These are phyloP conservation scores for Melastoma candidum DNA, from an alignment of 441 rosid species.

Conservation along the genomic window DNA sequence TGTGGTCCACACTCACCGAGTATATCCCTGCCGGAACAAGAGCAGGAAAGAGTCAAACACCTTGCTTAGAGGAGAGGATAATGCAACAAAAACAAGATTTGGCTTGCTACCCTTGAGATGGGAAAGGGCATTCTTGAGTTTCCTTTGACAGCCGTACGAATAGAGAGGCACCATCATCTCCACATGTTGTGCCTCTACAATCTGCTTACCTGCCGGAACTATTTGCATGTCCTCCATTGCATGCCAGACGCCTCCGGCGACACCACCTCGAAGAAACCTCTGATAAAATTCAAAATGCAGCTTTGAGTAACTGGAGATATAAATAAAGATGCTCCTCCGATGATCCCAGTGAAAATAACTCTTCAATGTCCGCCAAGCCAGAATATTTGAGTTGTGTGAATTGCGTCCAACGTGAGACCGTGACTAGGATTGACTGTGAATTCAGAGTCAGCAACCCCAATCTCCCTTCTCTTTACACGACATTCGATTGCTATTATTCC, in stretches of 20 bases:
- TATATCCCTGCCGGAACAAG: constrained; percentile 44
- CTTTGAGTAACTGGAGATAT: neutral
- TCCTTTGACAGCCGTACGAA: constrained; percentile 73
- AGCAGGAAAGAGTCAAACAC: neutral
- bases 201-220: constrained; percentile 35
- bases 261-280: neutral
- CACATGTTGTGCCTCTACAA: constrained; percentile 78
- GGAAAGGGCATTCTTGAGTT: constrained; percentile 57
- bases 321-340: too few species aligned
- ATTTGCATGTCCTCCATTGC: constrained; percentile 58
- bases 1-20: constrained; percentile 55
- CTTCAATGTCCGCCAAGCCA: too few species aligned
- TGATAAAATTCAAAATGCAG: neutral
- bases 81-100: neutral
- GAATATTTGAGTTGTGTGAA: too few species aligned
- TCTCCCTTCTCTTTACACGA: too few species aligned
- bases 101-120: constrained; percentile 54
- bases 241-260: neutral
- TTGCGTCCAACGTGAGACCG: too few species aligned
- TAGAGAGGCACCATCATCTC: constrained; percentile 90
- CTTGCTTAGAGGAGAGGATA: neutral
- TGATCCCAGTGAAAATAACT: too few species aligned
- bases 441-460: too few species aligned
- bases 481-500: too few species aligned
- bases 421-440: too few species aligned